Evolutionary conservation across 2,329 filamentous ascomycete species (phyloP).

Genomic region (Chaetomium sp.): DNA sequence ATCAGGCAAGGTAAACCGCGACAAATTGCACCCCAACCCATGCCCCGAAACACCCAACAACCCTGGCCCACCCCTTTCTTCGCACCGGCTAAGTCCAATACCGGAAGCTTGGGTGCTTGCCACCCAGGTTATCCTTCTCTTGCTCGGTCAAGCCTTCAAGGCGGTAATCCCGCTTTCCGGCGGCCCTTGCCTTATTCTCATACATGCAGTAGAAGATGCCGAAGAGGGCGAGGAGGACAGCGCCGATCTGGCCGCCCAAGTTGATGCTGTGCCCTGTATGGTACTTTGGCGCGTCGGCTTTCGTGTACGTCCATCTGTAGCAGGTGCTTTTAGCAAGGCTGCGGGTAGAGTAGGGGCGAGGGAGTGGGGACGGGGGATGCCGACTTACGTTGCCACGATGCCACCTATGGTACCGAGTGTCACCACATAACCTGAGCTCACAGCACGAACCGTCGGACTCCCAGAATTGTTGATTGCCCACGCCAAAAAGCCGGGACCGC

Average conservation of each 20-base stretch:
- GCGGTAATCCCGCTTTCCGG: constrained; percentile 52
- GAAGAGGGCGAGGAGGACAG: constrained; percentile 48
- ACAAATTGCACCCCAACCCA: not conserved
- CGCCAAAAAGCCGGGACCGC: constrained; percentile 58
- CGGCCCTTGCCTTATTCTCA: constrained; percentile 54
- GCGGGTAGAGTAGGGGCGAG: not conserved
- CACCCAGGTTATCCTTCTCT: constrained; percentile 52
- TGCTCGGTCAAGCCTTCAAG: constrained; percentile 52
- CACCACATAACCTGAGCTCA: constrained; percentile 58
- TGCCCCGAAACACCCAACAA: not conserved
- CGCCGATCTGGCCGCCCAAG: constrained; percentile 51
- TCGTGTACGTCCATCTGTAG: constrained; percentile 56
- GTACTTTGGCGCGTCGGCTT: constrained; percentile 50
- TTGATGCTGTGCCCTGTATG: constrained; percentile 59
- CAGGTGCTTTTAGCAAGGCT: constrained; percentile 13
- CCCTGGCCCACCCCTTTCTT: not conserved
- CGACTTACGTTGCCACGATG: constrained; percentile 56
- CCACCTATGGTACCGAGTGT: constrained; percentile 58
- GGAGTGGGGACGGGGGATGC: not conserved
- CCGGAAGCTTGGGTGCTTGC: constrained; percentile 57
- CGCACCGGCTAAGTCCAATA: constrained; percentile 46
- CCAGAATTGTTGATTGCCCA: constrained; percentile 55
- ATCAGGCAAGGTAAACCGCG: not conserved
- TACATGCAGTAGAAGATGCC: constrained; percentile 56
- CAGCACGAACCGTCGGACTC: constrained; percentile 59